Evolutionary conservation across 805 yeast genomes (phyloP).

Genomic region (Torulaspora microellipsoides): DNA sequence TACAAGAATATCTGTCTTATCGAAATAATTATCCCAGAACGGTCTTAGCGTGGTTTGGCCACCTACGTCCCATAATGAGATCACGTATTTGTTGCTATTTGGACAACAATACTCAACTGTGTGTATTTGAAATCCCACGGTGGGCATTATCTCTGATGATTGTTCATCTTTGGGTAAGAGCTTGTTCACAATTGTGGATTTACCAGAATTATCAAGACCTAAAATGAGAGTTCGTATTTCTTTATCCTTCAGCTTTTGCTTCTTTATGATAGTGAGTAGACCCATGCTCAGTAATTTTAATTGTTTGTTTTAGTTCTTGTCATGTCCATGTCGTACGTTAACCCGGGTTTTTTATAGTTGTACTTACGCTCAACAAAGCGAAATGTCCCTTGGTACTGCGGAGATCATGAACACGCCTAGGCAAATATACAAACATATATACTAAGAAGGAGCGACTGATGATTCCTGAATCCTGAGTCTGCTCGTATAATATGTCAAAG

Average conservation of each 20-base stretch:
- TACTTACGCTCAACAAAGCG: no score
- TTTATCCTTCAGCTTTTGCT: conserved; percentile 74
- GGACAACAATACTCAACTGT: conserved; percentile 35
- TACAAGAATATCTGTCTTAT: conserved; percentile 66
- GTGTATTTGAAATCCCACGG: conserved; percentile 83
- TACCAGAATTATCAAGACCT: conserved; percentile 90
- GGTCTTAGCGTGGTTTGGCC: conserved; percentile 81
- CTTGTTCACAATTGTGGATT: conserved; percentile 71
- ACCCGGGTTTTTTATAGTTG: no score
- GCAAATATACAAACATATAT: no score
- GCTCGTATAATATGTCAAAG: not conserved
- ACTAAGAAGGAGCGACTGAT: no score
- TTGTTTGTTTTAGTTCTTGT: not conserved
- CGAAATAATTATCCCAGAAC: conserved; percentile 93
- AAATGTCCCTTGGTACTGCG: no score
- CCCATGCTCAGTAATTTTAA: conserved; percentile 53
- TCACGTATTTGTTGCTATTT: conserved; percentile 8
- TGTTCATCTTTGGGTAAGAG: conserved; percentile 40
- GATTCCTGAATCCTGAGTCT: not conserved
- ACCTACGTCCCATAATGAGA: conserved; percentile 85
- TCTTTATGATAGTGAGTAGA: conserved; percentile 67
- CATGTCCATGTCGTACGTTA: no score
- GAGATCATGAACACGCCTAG: no score
- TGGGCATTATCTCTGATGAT: conserved; percentile 65
- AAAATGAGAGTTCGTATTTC: conserved; percentile 71